Percentiles rank a stretch among this genome's conserved stretches.
Conservation (phyloP, 2,329 filamentous ascomycete genomes). For the Tolypocladium amazonense region DNA sequence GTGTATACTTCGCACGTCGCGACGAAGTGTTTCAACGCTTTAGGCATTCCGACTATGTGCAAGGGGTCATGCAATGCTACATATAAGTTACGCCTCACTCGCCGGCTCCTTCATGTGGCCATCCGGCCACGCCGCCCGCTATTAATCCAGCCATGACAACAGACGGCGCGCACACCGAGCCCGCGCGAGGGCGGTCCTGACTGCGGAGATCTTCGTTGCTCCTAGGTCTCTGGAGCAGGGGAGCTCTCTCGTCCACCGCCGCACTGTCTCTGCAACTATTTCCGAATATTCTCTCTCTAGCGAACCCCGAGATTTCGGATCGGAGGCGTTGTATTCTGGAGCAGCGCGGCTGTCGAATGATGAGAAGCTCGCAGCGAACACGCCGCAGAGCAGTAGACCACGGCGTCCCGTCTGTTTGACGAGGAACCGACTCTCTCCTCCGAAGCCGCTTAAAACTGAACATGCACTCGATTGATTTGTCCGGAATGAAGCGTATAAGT, state of each 20-base stretch:
- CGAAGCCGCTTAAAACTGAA: background rate
- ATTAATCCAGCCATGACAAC: background rate
- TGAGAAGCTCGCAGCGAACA: background rate
- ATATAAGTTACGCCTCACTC: background rate
- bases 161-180: background rate
- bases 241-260: background rate
- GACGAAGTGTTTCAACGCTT: background rate
- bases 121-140: background rate
- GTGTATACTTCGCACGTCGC: background rate
- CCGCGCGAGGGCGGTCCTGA: background rate
- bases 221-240: background rate
- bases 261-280: background rate
- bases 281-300: background rate
- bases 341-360: background rate
- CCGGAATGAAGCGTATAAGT: background rate
- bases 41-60: background rate
- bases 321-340: background rate
- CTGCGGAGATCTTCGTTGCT: background rate
- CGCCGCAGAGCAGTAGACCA: background rate
- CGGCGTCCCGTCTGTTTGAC: background rate
- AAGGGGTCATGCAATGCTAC: background rate
- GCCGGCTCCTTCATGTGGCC: background rate
- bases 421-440: background rate
- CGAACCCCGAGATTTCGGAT: background rate
- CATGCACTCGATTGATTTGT: background rate